Conservation (phyloP, 768 basidiomycete genomes). For the Leccinum fibrillosum region DNA sequence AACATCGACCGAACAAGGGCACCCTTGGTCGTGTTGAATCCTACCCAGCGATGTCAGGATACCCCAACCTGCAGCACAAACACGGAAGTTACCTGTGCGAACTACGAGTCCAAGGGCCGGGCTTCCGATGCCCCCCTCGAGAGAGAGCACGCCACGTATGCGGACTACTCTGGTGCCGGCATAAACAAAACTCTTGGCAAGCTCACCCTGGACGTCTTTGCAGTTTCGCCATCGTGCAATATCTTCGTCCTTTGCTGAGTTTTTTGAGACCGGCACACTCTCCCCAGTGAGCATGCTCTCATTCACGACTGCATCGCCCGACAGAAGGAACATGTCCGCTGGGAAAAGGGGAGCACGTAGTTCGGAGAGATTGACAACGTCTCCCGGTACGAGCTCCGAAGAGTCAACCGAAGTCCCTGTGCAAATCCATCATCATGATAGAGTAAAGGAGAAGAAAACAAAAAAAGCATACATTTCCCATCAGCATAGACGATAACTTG, state of each 20-base stretch:
- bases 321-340: conserved; percentile 87
- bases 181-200: conserved; percentile 82
- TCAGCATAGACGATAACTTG: conserved; percentile 66
- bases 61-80: not conserved
- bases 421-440: conserved; percentile 2
- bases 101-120: conserved; percentile 82
- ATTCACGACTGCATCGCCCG: conserved; percentile 96
- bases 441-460: not conserved
- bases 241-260: conserved; percentile 77
- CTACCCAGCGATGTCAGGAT: conserved; percentile 34
- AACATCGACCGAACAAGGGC: conserved; percentile 95
- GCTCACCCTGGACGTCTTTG: conserved; percentile 56
- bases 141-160: conserved; percentile 59
- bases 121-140: conserved; percentile 48
- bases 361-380: conserved; percentile 85
- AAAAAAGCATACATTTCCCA: conserved; percentile 57
- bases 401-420: conserved; percentile 75
- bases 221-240: conserved; percentile 66
- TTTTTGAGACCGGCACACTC: conserved; percentile 94
- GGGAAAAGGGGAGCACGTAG: conserved; percentile 74
- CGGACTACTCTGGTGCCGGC: conserved; percentile 89
- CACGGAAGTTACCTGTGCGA: conserved; percentile 64
- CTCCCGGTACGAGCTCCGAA: conserved; percentile 81
- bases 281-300: conserved; percentile 99
- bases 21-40: conserved; percentile 97